Conservation (phyloP, 148 eudicot genomes). For the Vaccinium corymbosum region DNA sequence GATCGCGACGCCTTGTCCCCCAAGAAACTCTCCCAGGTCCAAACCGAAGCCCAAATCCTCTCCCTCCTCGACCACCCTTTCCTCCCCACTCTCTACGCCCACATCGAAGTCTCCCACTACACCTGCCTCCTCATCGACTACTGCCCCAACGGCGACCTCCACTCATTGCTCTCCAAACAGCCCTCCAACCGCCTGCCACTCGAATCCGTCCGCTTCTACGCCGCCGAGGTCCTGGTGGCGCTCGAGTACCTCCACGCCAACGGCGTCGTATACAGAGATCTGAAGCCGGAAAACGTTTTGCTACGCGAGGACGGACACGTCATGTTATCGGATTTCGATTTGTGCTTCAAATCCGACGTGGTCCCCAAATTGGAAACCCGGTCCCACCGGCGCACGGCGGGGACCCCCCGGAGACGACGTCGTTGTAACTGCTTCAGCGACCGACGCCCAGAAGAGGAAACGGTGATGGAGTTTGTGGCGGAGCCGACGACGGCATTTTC, state of each 20-base stretch:
- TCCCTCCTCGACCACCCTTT: conserved; percentile 71
- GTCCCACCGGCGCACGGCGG: not conserved
- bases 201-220: conserved; percentile 57
- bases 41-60: conserved; percentile 58
- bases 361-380: conserved; percentile 34
- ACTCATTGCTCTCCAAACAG: conserved; percentile 52
- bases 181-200: conserved; percentile 43
- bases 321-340: conserved; percentile 75
- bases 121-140: conserved; percentile 74
- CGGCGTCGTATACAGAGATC: conserved; percentile 69
- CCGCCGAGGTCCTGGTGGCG: conserved; percentile 59
- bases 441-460: conserved; percentile 13
- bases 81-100: conserved; percentile 82
- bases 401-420: not conserved
- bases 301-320: conserved; percentile 66
- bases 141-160: conserved; percentile 75
- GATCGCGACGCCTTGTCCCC: conserved; percentile 52
- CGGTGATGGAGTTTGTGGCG: conserved; percentile 47
- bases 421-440: conserved; percentile 1
- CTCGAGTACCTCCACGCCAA: conserved; percentile 66
- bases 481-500: conserved; percentile 74
- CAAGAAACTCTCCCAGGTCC: conserved; percentile 52
- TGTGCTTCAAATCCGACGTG: conserved; percentile 56
- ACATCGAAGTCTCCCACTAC: conserved; percentile 68
- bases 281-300: conserved; percentile 68